A percentile compares a stretch with the other conserved stretches of the same genome.
phyloP scores from a whole-genome alignment of 176 grass and related monocot species.

The Rhynchospora pubera region DNA sequence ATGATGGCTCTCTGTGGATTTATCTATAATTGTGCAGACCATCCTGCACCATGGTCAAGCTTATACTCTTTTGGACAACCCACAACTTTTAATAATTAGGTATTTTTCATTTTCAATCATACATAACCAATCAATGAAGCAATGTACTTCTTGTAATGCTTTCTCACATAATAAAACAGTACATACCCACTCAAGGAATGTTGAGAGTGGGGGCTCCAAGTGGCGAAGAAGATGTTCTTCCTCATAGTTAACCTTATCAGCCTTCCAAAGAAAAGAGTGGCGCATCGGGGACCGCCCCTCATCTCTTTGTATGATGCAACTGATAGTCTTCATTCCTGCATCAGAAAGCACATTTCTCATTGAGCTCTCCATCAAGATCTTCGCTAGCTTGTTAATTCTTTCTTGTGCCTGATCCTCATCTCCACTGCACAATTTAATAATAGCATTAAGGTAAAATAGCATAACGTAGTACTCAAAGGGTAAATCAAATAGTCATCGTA shows the following conservation, averaged over 20 bases:
- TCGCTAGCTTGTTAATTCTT: constrained; percentile 86
- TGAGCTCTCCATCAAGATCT: constrained; percentile 83
- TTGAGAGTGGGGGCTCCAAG: constrained; percentile 90
- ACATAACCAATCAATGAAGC: background rate
- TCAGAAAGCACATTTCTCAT: constrained; percentile 67
- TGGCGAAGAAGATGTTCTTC: constrained; percentile 92
- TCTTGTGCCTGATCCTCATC: constrained; percentile 99
- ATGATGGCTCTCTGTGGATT: background rate
- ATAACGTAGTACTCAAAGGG: background rate
- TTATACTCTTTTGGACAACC: background rate
- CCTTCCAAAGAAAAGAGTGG: constrained; percentile 90
- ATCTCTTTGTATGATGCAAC: constrained; percentile 98
- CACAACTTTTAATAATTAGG: background rate
- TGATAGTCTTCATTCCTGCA: constrained; percentile 59
- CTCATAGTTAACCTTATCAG: constrained; percentile 77
- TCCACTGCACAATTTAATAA: constrained; percentile 50
- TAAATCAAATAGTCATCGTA: background rate
- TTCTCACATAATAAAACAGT: constrained; percentile 12
- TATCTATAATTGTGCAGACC: background rate
- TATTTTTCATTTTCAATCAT: background rate
- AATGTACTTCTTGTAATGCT: background rate
- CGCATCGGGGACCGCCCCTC: constrained; percentile 95
- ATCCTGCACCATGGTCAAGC: background rate
- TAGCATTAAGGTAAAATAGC: constrained; percentile 6
- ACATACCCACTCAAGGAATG: constrained; percentile 89